phyloP scores from a whole-genome alignment of 176 grass and related monocot genomes.

The Cymbopogon citratus region DNA sequence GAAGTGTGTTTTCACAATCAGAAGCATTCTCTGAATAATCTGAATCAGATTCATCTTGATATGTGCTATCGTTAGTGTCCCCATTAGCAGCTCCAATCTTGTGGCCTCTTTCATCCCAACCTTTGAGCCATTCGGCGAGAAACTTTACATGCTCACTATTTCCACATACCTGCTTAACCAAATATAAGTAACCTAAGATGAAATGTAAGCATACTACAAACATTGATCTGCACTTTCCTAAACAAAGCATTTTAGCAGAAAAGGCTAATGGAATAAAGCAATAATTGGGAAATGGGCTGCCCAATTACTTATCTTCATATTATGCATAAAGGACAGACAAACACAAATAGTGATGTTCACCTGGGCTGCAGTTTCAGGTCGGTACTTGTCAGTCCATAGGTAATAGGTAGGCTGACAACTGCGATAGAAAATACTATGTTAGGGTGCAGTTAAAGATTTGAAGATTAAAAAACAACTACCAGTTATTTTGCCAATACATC shows the following conservation, averaged over 20 bases:
- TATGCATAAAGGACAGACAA: background rate
- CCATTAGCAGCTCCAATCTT: conserved; percentile 43
- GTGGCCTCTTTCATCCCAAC: conserved; percentile 73
- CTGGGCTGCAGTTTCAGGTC: conserved; percentile 72
- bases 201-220: conserved; percentile 12
- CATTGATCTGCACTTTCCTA: background rate
- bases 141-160: conserved; percentile 63
- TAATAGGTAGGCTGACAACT: conserved; percentile 42
- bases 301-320: background rate
- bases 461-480: background rate
- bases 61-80: conserved; percentile 44
- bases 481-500: background rate
- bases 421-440: conserved; percentile 18
- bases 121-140: conserved; percentile 77
- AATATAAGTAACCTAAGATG: conserved; percentile 22
- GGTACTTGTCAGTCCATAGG: conserved; percentile 89
- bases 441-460: background rate
- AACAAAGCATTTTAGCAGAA: background rate
- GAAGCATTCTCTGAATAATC: conserved; percentile 49
- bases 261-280: conserved; percentile 11
- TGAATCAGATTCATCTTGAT: conserved; percentile 54
- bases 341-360: conserved; percentile 46
- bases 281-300: background rate
- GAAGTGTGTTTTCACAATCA: conserved; percentile 63
- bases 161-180: conserved; percentile 79